A percentile compares a stretch with the other conserved stretches of the same genome.
phyloP scores from a whole-genome alignment of 148 eudicot species.

The Camellia japonica region DNA sequence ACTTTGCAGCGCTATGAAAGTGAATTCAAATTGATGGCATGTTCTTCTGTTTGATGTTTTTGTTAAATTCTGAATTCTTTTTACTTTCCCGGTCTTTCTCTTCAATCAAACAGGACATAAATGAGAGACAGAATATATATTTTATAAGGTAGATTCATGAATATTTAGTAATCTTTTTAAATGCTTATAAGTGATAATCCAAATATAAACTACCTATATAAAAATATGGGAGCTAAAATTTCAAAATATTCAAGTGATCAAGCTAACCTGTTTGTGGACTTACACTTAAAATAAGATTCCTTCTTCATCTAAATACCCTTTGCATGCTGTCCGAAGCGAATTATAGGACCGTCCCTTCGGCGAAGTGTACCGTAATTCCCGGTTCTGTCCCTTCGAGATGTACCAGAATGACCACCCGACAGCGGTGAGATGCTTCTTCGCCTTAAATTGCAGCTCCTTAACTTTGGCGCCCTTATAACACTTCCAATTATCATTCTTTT shows the following conservation, averaged over 20 bases:
- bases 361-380: conserved; percentile 43
- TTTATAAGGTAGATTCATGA: too few species aligned
- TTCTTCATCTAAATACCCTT: conserved; percentile 33
- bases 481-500: not conserved
- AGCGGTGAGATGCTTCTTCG: conserved; percentile 58
- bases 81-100: not conserved
- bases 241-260: too few species aligned
- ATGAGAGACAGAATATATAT: not conserved
- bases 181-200: too few species aligned
- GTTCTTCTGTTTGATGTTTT: not conserved
- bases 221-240: too few species aligned
- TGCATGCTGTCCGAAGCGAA: conserved; percentile 51
- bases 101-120: not conserved
- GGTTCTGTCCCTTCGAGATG: not conserved
- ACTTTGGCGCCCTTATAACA: not conserved
- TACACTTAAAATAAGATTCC: not conserved
- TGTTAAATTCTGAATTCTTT: not conserved
- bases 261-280: too few species aligned
- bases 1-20: conserved; percentile 4
- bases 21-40: conserved; percentile 13
- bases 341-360: conserved; percentile 39
- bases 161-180: too few species aligned
- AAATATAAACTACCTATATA: too few species aligned
- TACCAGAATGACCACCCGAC: conserved; percentile 62
- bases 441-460: conserved; percentile 25